Evolutionary conservation across 805 yeast species (phyloP), one percentile per base, ranked within the genome.

Genomic region (Sugiyamaella chiloensis): DNA sequence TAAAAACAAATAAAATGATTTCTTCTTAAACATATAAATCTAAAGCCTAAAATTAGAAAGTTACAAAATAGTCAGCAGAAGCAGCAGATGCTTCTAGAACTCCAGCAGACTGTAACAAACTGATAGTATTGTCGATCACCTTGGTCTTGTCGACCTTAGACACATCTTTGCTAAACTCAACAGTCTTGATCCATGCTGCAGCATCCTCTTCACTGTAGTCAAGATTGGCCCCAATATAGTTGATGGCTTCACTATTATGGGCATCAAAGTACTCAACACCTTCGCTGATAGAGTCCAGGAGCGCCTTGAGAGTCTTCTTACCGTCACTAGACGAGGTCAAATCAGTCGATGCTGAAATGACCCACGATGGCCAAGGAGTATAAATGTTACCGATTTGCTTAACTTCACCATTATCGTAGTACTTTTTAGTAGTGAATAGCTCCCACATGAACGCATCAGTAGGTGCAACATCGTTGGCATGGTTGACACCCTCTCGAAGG

Each of bases 331-430:
- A 56, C n/a, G 60, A 57, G 5, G 61, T 64, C 29, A 72, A 55
- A n/a, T 67, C 69, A 12, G 68, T 60, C 45, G 74, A 65, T 4
- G 80, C 80, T 17, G 80, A 79, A 42, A 88, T 74, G 12, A 87
- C 90, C 96, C 96, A 89, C 1, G 95, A 85, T 8, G 96, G 91
- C 97, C 97, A 89, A 16, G 97, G 97, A 0, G 97, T 89, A 67
- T 85, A 86, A 48, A 89, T 88, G 55, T 85, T 87, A 12, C 96
- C 97, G 51, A 89, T 81, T 56, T 78, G 72, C 67, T 85, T 87
- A 67, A 90, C 82, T 58, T 88, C 96, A 17, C 79, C 76, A 47
- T 69, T 75, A 60, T 87, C 96, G 64, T 85, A 87, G 69, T 86
- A 89, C 62, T 79, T 80, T 62, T 89, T 89, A 27, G 90, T 80